Conservation (phyloP, 208 protist species). For the Tritrichomonas foetus region DNA sequence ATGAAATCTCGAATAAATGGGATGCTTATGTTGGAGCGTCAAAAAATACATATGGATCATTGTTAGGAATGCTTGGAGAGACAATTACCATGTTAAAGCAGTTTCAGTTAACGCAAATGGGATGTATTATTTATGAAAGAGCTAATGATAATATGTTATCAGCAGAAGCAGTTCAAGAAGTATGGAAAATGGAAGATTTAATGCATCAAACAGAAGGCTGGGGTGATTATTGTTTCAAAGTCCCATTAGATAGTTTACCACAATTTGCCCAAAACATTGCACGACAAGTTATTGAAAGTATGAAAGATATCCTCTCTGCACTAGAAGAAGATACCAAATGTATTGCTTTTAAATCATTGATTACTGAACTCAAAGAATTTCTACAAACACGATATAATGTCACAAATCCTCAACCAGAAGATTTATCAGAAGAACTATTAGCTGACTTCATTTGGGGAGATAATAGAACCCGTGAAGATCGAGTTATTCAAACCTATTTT, state of each 20-base stretch:
- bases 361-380: not conserved
- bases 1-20: not conserved
- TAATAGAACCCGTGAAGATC: not conserved
- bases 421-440: not conserved
- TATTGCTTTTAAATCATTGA: not conserved
- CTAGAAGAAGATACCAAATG: not conserved
- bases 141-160: not conserved
- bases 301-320: not conserved
- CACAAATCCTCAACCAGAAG: not conserved
- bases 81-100: not conserved
- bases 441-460: not conserved
- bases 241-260: not conserved
- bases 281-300: not conserved
- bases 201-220: not conserved
- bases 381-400: not conserved
- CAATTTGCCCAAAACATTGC: not conserved
- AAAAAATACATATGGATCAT: not conserved
- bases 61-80: not conserved
- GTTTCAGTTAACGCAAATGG: not conserved
- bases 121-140: not conserved
- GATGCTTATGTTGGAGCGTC: not conserved
- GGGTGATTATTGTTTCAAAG: not conserved
- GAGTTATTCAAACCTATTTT: not conserved
- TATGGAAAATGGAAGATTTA: conserved; percentile 18
- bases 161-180: not conserved